phyloP scores from a whole-genome alignment of 441 rosid genomes.

The Adansonia grandidieri region DNA sequence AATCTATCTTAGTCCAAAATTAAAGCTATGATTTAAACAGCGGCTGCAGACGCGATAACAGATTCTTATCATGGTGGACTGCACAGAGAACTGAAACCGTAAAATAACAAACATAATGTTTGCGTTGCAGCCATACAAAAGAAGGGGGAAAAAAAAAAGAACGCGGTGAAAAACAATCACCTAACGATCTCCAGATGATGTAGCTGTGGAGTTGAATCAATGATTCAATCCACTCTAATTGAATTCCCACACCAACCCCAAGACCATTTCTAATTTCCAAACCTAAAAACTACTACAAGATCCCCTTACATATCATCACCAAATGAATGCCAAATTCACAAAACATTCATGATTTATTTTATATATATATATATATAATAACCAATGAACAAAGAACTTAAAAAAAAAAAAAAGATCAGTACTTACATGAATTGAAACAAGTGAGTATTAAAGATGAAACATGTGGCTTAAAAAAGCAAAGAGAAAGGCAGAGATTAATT shows the following conservation, averaged over 20 bases:
- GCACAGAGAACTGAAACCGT: too few species aligned
- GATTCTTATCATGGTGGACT: too few species aligned
- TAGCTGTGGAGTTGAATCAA: neutral
- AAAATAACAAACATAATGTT: too few species aligned
- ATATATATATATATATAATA: neutral
- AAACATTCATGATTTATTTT: neutral
- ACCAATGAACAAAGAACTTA: neutral
- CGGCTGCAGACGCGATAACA: too few species aligned
- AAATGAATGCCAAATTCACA: neutral
- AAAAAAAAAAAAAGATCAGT: neutral
- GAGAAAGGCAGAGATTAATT: conserved; percentile 18
- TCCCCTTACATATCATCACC: neutral
- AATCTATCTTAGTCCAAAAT: neutral
- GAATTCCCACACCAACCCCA: conserved; percentile 15
- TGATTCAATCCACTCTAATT: neutral
- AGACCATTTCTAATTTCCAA: conserved; percentile 8
- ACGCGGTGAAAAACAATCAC: neutral
- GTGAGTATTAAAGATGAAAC: neutral
- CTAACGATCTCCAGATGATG: conserved; percentile 8
- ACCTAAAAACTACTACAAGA: neutral
- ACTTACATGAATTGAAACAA: neutral
- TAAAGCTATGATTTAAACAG: neutral
- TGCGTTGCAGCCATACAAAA: neutral
- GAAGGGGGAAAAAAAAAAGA: neutral
- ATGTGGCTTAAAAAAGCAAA: neutral